phyloP scores from a whole-genome alignment of 228 moss, liverwort and hornwort genomes.

The Sphagnum magellanicum region DNA sequence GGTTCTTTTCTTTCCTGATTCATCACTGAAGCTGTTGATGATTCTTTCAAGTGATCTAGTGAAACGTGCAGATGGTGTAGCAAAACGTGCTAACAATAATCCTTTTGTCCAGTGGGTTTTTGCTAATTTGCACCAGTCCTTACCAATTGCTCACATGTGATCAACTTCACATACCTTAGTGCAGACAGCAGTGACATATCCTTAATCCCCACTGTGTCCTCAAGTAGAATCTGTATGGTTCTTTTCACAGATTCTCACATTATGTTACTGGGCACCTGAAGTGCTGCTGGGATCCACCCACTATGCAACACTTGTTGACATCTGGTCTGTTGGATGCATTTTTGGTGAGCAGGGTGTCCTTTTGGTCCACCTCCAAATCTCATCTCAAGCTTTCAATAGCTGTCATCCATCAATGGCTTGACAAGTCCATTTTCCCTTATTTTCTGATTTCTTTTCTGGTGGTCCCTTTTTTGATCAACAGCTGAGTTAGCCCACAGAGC shows the following conservation, averaged over 20 bases:
- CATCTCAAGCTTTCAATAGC: not conserved
- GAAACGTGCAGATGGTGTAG: not conserved
- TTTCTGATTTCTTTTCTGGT: not conserved
- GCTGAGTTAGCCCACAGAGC: conserved; percentile 76
- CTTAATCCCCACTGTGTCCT: not conserved
- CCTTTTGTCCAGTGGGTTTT: not conserved
- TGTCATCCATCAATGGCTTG: not conserved
- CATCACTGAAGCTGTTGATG: not conserved
- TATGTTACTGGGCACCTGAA: conserved; percentile 91
- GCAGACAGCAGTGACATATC: not conserved
- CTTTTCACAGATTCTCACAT: conserved; percentile 61
- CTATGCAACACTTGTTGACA: conserved; percentile 59
- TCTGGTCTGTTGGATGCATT: conserved; percentile 95
- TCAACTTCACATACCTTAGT: not conserved
- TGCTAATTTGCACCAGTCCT: not conserved
- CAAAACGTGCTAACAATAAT: not conserved
- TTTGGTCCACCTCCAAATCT: not conserved
- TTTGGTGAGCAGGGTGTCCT: conserved; percentile 40
- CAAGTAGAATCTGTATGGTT: not conserved
- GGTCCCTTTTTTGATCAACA: conserved; percentile 20
- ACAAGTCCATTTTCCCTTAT: too few species aligned
- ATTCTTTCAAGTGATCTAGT: not conserved
- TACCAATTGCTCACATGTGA: not conserved
- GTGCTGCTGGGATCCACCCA: conserved; percentile 67
- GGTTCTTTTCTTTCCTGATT: conserved; percentile 12